phyloP scores from a whole-genome alignment of 257 asterid genomes.

The Echium plantagineum region DNA sequence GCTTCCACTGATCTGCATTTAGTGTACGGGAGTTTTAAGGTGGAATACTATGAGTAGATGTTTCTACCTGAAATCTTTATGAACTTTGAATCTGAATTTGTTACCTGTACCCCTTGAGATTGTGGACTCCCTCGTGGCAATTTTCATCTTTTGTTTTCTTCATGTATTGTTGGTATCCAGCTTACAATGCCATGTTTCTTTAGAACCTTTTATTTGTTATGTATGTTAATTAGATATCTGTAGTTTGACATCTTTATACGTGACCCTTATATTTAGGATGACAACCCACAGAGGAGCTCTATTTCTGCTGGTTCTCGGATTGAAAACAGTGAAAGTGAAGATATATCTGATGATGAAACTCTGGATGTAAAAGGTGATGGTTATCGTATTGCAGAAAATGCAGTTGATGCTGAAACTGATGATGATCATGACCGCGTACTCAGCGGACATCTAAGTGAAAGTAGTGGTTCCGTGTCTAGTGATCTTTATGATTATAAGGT shows the following conservation, averaged over 20 bases:
- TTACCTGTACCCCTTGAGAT: no score
- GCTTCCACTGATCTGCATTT: no score
- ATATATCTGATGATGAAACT: constrained; percentile 62
- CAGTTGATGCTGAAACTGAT: constrained; percentile 59
- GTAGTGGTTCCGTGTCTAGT: constrained; percentile 81
- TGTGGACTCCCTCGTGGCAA: no score
- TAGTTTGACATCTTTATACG: constrained; percentile 2
- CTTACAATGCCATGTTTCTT: no score
- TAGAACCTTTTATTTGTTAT: no score
- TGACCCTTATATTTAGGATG: constrained; percentile 44
- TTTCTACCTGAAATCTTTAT: no score
- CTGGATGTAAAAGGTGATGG: constrained; percentile 49
- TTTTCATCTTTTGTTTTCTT: background rate
- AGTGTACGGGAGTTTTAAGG: no score
- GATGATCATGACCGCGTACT: constrained; percentile 62
- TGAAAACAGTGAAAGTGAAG: constrained; percentile 63
- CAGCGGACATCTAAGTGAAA: constrained; percentile 83
- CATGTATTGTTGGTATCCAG: background rate
- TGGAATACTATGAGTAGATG: no score
- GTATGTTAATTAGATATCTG: background rate
- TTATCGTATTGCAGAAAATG: constrained; percentile 84
- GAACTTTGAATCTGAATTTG: no score
- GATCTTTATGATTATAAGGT: constrained; percentile 94
- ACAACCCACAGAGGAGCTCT: constrained; percentile 59
- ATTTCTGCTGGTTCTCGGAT: constrained; percentile 73